Evolutionary conservation across 1,284 basidiomycete species (phyloP).

Genomic region (Ceratobasidium sp.): DNA sequence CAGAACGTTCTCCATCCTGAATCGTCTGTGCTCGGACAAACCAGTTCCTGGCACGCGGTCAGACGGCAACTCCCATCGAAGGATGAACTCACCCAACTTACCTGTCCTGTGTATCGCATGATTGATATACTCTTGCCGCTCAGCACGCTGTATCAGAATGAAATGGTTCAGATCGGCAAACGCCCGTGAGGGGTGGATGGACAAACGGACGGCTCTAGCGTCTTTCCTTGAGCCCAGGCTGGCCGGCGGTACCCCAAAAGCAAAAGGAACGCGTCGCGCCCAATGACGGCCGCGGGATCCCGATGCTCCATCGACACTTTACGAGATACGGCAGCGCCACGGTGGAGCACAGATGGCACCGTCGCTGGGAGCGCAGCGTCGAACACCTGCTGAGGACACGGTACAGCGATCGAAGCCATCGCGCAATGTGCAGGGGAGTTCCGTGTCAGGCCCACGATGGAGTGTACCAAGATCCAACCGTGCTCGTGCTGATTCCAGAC

Average conservation of each 20-base stretch:
- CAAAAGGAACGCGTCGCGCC: background rate
- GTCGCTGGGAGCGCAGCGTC: background rate
- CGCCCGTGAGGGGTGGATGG: background rate
- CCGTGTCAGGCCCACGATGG: constrained; percentile 19
- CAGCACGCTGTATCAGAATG: constrained; percentile 1
- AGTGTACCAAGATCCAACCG: constrained; percentile 30
- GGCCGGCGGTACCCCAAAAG: constrained; percentile 7
- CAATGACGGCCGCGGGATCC: background rate
- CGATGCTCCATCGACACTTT: background rate
- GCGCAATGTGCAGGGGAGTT: constrained; percentile 12
- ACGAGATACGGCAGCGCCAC: constrained; percentile 27
- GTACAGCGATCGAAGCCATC: constrained; percentile 37
- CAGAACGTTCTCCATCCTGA: background rate
- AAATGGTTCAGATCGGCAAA: constrained; percentile 22
- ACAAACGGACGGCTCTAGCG: background rate
- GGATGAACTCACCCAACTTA: background rate
- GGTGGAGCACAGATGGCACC: constrained; percentile 33
- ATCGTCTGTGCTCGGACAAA: background rate
- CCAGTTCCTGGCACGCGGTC: constrained; percentile 25
- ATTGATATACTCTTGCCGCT: background rate
- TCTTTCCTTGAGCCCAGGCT: background rate
- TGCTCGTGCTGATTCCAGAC: constrained; percentile 12
- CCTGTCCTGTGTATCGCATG: constrained; percentile 24
- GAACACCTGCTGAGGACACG: background rate
- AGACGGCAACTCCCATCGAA: constrained; percentile 34